Evolutionary conservation across 1,284 basidiomycete species (phyloP), one percentile per base, ranked within the genome.

Genomic region (Trametes sp.): DNA sequence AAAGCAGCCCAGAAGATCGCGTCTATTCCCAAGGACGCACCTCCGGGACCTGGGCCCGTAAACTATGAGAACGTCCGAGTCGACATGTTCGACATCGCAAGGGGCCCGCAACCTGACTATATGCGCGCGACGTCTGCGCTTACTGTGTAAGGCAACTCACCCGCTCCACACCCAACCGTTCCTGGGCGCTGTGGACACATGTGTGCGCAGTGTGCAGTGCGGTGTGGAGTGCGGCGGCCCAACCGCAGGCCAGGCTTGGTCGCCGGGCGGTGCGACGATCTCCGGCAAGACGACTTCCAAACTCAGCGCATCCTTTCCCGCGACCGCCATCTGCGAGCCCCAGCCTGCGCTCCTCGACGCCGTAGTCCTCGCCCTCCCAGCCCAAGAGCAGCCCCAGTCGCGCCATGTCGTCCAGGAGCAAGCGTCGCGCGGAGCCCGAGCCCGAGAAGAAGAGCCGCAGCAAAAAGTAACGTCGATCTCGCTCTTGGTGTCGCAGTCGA

Each of bases 351-450:
- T 28, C 23, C 21, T 36, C 36, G n/a, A 5, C 51, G 28, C n/a
- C n/a, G 14, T 55, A 41, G 28, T 33, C 31, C 36, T 28, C 24
- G 19, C 11, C 26, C 14, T 23, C 35, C 24, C 10, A 11, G 10
- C 45, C 23, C 24, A 10, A 46, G 24, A 16, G 26, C 24, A 19
- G 16, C 16, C 24, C 14, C 16, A 49, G 26, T 24, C 14, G 33
- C 44, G 45, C 51, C 61, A 77, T 77, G 74, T 72, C 70, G 42
- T 72, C 73, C 29, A 69, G 69, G 44, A 69, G 65, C 54, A 77
- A 77, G 65, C 74, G 76, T 57, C 69, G 71, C 48, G 74, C 73
- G 8, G 75, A 75, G 56, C 61, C 68, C 54, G 74, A 75, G 50
- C 57, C 62, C 19, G 69, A 71, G 66, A 69, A 69, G 69, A 69